These are phyloP conservation scores for Didymella segeticola DNA, from an alignment of 2,329 filamentous ascomycete species.

Conservation along the genomic window DNA sequence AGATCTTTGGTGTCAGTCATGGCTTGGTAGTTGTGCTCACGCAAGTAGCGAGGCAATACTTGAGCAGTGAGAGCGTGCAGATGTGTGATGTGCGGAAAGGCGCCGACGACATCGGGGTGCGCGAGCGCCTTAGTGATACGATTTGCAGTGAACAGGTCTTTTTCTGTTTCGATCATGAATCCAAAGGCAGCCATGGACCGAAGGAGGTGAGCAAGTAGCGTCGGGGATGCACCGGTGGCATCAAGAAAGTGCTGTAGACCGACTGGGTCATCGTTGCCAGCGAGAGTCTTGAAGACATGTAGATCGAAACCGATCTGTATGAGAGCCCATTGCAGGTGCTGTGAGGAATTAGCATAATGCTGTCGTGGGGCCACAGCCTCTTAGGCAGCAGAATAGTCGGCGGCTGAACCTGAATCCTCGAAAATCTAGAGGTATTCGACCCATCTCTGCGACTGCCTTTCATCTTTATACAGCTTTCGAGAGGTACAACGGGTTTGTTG, in stretches of 20 bases:
- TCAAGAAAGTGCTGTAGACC: conserved; percentile 26
- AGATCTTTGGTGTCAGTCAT: conserved; percentile 33
- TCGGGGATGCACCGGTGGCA: conserved; percentile 32
- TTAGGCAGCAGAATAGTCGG: too few species aligned
- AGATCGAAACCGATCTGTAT: conserved; percentile 32
- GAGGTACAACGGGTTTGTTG: too few species aligned
- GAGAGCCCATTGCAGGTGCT: conserved; percentile 31
- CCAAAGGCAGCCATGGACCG: conserved; percentile 44
- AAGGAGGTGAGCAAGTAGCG: conserved; percentile 41
- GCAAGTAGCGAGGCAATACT: conserved; percentile 40
- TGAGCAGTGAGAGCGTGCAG: conserved; percentile 30
- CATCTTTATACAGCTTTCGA: too few species aligned
- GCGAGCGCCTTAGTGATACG: conserved; percentile 37
- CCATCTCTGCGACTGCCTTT: too few species aligned
- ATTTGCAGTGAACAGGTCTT: conserved; percentile 40
- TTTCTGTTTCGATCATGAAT: conserved; percentile 36
- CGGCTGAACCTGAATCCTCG: too few species aligned
- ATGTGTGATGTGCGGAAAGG: conserved; percentile 33
- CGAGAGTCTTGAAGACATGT: conserved; percentile 27
- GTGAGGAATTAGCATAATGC: background rate
- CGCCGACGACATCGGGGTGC: conserved; percentile 33
- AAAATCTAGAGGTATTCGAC: too few species aligned
- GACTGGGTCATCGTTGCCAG: conserved; percentile 13
- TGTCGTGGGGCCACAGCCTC: too few species aligned
- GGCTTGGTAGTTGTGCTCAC: conserved; percentile 34